Conservation (phyloP, 352 stramenopile genomes). For the Phytophthora tentaculata region DNA sequence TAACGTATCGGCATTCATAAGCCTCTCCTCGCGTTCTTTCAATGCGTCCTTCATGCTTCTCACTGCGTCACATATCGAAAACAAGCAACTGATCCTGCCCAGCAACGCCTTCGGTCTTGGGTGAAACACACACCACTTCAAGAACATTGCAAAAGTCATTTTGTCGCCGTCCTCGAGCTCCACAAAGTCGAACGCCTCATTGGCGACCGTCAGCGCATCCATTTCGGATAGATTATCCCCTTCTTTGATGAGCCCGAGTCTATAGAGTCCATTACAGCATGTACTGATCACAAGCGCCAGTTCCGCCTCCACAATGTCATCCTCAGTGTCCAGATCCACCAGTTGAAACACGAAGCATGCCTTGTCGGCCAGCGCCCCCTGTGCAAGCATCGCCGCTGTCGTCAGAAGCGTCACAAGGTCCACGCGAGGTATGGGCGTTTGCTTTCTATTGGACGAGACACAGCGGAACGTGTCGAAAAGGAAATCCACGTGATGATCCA, state of each 20-base stretch:
- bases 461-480: slow-evolving; percentile 58
- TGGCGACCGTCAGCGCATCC: slow-evolving; percentile 63
- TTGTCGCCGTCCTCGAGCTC: slow-evolving; percentile 68
- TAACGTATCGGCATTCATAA: slow-evolving; percentile 24
- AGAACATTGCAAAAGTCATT: slow-evolving; percentile 70
- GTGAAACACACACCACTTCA: slow-evolving; percentile 75
- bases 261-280: slow-evolving; percentile 50
- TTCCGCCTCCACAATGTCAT: slow-evolving; percentile 78
- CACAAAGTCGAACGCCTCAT: slow-evolving; percentile 73
- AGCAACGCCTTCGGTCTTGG: slow-evolving; percentile 62
- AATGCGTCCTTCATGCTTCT: slow-evolving; percentile 42
- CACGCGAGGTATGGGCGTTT: slow-evolving; percentile 29
- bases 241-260: slow-evolving; percentile 38
- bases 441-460: neutral
- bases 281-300: slow-evolving; percentile 69
- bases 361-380: slow-evolving; percentile 58
- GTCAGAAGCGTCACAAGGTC: slow-evolving; percentile 68
- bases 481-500: slow-evolving; percentile 45
- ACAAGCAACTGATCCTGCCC: slow-evolving; percentile 59
- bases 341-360: slow-evolving; percentile 67
- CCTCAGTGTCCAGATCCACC: slow-evolving; percentile 76
- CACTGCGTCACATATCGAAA: slow-evolving; percentile 46
- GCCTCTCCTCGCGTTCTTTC: slow-evolving; percentile 17
- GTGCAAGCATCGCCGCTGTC: slow-evolving; percentile 48
- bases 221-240: slow-evolving; percentile 33